Conservation (phyloP, 2,329 filamentous ascomycete species). For the Xylaria sp. region DNA sequence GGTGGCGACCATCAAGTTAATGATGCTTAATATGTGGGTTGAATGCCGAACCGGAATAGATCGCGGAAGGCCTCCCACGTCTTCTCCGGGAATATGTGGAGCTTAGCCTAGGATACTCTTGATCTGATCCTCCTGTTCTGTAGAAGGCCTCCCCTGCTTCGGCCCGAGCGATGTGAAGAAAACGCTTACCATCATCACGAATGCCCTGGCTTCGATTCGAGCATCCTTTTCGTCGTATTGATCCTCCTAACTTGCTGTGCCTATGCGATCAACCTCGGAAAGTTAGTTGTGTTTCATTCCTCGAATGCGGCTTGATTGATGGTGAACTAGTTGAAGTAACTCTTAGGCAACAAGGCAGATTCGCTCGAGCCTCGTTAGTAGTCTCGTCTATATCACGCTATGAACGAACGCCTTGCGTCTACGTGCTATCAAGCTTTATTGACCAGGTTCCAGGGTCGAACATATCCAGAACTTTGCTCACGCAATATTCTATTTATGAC, state of each 20-base stretch:
- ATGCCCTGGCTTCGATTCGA: not conserved
- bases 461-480: slow-evolving; percentile 3
- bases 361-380: slow-evolving; percentile 13
- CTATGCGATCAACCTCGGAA: slow-evolving; percentile 5
- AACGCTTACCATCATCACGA: not conserved
- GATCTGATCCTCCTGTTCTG: too few relatives aligned
- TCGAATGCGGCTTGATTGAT: not conserved
- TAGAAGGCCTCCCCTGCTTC: too few relatives aligned
- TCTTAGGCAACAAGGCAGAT: slow-evolving; percentile 3
- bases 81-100: not conserved
- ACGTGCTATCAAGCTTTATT: slow-evolving; percentile 3
- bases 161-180: not conserved
- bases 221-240: not conserved
- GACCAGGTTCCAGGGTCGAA: slow-evolving; percentile 2
- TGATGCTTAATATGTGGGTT: not conserved
- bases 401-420: slow-evolving; percentile 14
- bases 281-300: slow-evolving; percentile 18
- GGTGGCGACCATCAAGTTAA: not conserved
- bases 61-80: not conserved
- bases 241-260: not conserved
- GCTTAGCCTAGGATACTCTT: too few relatives aligned
- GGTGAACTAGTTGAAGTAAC: slow-evolving; percentile 1
- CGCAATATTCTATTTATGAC: slow-evolving; percentile 15
- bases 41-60: not conserved
- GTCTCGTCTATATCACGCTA: slow-evolving; percentile 20